phyloP scores from a whole-genome alignment of 176 grass and related monocot species.

The Zea luxurians region DNA sequence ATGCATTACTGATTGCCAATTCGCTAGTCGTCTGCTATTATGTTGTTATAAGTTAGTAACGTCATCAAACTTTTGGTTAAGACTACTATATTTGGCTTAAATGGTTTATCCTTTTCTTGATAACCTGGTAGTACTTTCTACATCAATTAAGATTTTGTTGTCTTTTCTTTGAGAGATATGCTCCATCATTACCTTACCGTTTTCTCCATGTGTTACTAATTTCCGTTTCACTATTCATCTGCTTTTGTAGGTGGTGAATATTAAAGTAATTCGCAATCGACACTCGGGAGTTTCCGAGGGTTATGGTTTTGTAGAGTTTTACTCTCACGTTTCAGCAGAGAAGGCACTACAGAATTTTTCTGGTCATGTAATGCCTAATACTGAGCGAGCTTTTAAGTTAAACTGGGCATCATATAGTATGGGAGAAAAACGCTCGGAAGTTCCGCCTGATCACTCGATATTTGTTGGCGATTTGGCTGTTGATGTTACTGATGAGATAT shows the following conservation, averaged over 20 bases:
- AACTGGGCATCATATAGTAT: constrained; percentile 77
- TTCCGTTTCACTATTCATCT: constrained; percentile 18
- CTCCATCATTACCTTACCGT: not conserved
- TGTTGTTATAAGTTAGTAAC: constrained; percentile 11
- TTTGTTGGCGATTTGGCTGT: constrained; percentile 73
- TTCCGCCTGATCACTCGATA: constrained; percentile 67
- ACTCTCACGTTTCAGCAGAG: constrained; percentile 55
- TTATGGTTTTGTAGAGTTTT: constrained; percentile 74
- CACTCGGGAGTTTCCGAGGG: constrained; percentile 62
- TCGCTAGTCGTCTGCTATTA: not conserved
- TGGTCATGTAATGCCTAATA: constrained; percentile 76
- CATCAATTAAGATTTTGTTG: not conserved
- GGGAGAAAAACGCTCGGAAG: constrained; percentile 59
- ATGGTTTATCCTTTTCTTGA: not conserved
- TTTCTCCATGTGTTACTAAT: constrained; percentile 23
- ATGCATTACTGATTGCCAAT: not conserved
- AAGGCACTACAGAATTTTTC: constrained; percentile 60
- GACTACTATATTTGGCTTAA: not conserved
- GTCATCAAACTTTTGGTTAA: not conserved
- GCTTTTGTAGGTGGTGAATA: constrained; percentile 60
- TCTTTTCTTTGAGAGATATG: not conserved
- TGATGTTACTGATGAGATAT: constrained; percentile 62
- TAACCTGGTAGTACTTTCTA: not conserved
- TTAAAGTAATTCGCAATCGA: constrained; percentile 70
- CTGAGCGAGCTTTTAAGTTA: constrained; percentile 62